Evolutionary conservation across 495 filamentous ascomycete species (phyloP), one percentile per base, ranked within the genome.

Genomic region (Penicillium atrosanguineum): DNA sequence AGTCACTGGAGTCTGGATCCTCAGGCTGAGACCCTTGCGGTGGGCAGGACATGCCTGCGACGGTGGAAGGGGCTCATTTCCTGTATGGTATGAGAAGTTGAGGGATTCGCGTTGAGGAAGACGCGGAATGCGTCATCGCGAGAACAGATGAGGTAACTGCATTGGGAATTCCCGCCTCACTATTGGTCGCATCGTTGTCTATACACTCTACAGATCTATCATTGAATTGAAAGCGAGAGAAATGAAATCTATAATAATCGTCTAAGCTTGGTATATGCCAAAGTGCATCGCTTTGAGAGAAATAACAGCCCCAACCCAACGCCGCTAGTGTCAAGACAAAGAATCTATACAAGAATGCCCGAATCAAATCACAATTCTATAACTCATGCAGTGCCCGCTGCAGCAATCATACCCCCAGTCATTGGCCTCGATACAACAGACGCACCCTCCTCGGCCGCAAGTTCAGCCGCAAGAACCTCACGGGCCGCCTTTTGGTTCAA

Each of bases 401-500:
- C 61, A 50, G 57, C 23, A 23, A 57, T 19, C 53, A 43, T 36
- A 49, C 23, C 50, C 41, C 47, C 50, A 43, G 52, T 44, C 47
- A 44, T 29, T 41, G 46, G 31, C 19, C 48, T 19, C 46, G 49
- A 11, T 9, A 34, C 48, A 21, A 45, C 41, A 44, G 46, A 42
- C 48, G 16, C 19, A 21, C 26, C 53, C 20, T 52, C 40, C 55
- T 62, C 60, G 11, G 63, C 57, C 50, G 50, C 56, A 21, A 64
- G 49, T 57, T 75, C 73, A 7, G 56, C 62, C 16, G 55, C 61
- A 51, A 62, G 63, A 44, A 79, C 80, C 63, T 83, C 75, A 38
- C 72, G 69, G 58, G 87, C 88, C 5, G 88, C 90, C 55, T 73
- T 78, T 67, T 86, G 81, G 57, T 95, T 96, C 65, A 97, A 70